Percentiles rank a stretch among this genome's conserved stretches.
Evolutionary conservation across 176 grass and related monocot genomes (phyloP).

Genomic region (Oryza nivara): DNA sequence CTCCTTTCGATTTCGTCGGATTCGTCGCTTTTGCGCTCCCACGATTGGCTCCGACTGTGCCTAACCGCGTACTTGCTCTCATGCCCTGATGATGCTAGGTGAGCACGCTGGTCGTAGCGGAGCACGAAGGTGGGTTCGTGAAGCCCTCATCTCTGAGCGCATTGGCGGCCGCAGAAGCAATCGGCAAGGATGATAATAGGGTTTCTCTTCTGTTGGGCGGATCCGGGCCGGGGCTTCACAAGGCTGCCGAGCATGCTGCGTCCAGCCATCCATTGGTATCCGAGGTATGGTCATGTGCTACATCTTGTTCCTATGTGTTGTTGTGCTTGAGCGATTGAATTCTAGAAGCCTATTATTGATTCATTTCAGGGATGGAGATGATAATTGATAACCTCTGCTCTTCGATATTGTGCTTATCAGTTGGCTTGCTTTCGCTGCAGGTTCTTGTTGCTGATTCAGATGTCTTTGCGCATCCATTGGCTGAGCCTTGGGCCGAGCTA

Average conservation of each 20-base stretch:
- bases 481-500: constrained; percentile 80
- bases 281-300: constrained; percentile 52
- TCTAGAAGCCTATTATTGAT: not conserved
- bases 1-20: not conserved
- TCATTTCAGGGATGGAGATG: not conserved
- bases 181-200: constrained; percentile 54
- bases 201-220: constrained; percentile 78
- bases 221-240: constrained; percentile 62
- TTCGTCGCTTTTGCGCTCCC: too few relatives aligned
- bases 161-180: constrained; percentile 62
- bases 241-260: constrained; percentile 75
- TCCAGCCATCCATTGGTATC: constrained; percentile 81
- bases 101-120: constrained; percentile 79
- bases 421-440: constrained; percentile 40
- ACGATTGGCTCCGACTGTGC: not conserved
- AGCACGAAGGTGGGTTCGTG: constrained; percentile 80
- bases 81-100: constrained; percentile 35
- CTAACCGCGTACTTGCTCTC: not conserved
- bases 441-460: constrained; percentile 81
- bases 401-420: not conserved
- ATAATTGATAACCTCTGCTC: not conserved
- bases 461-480: constrained; percentile 69
- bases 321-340: not conserved
- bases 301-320: not conserved
- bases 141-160: constrained; percentile 88